Base-by-base conservation (phyloP, 768 basidiomycete species). In the Boletus coccyginus region DNA sequence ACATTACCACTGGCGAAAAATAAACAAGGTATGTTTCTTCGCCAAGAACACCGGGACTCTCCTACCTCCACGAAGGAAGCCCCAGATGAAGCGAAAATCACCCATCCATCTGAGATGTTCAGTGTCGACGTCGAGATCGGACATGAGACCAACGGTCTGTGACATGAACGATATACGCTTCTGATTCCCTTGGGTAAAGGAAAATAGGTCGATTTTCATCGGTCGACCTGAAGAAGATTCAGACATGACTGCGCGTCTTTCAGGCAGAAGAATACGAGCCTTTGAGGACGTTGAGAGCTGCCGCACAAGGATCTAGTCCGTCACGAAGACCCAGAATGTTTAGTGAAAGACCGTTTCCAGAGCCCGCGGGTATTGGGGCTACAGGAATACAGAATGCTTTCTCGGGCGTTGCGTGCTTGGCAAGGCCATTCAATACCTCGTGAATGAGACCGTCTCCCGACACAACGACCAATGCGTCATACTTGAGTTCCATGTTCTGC, bases 51-150 rank as follows among this genome's bases (percentile, higher is more conserved):
- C 16, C 4, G 14, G 2, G 14, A 10, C 17, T 33, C 21, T 8
- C 84, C 58, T 66, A 90, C 90, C 63, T 69, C 87, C 90, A 48
- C 82, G 77, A 4, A 94, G 66, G 65, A 83, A 83, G 10, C 93
- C 93, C 56, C 82, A 74, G 32, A 87, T 68, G 69, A 95, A 95
- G 10, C 93, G 86, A 13, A 79, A 75, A 64, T 87, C 88, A 11
- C 93, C 93, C 86, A 95, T 86, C 87, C 89, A 94, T 10, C 92
- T 82, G 41, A 94, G 71, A 62, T 90, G 75, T 57, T 94, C 92
- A 2, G 93, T 95, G 53, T 88, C 88, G 44, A 90, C 72, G 71
- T 94, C 92, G 40, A 92, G 56, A 59, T 94, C 91, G 3, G 93
- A 91, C 84, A 93, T 88, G 33, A 95, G 76, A 3, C 93, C 93